A percentile compares a stretch with the other conserved stretches of the same genome.
These are phyloP conservation scores for Cydonia oblonga DNA, from an alignment of 331 rosid species.

Conservation along the genomic window DNA sequence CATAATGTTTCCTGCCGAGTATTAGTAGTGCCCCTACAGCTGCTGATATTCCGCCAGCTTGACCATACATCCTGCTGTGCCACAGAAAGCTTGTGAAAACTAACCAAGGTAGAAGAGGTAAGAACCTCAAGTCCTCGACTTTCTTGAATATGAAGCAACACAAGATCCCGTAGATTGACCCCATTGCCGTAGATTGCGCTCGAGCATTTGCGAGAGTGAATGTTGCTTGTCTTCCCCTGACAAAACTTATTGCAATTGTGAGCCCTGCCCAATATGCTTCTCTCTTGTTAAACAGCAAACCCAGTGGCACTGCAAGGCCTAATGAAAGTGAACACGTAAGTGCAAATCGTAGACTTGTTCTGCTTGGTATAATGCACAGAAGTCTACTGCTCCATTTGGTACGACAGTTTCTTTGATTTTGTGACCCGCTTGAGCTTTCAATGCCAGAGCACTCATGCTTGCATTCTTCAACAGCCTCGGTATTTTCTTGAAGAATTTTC, in stretches of 20 bases:
- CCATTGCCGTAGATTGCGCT: constrained; percentile 61
- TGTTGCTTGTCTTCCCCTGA: constrained; percentile 53
- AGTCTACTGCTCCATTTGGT: constrained; percentile 1
- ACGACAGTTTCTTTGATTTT: not conserved
- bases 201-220: constrained; percentile 47
- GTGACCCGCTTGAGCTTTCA: not conserved
- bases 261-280: constrained; percentile 50
- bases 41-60: constrained; percentile 63
- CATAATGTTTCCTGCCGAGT: constrained; percentile 48
- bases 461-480: constrained; percentile 13
- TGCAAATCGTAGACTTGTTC: constrained; percentile 30
- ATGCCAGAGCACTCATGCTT: constrained; percentile 1
- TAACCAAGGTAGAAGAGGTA: constrained; percentile 72
- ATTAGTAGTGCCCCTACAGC: constrained; percentile 57
- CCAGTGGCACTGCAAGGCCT: constrained; percentile 31
- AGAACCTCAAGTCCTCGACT: constrained; percentile 24
- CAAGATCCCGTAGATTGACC: constrained; percentile 57
- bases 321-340: constrained; percentile 24
- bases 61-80: constrained; percentile 62
- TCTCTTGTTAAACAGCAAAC: constrained; percentile 22
- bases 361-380: constrained; percentile 25
- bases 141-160: constrained; percentile 40
- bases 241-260: constrained; percentile 49
- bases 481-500: constrained; percentile 29
- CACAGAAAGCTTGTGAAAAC: constrained; percentile 56